phyloP scores from a whole-genome alignment of 2,329 filamentous ascomycete genomes.

The Gliomastix tumulicola region DNA sequence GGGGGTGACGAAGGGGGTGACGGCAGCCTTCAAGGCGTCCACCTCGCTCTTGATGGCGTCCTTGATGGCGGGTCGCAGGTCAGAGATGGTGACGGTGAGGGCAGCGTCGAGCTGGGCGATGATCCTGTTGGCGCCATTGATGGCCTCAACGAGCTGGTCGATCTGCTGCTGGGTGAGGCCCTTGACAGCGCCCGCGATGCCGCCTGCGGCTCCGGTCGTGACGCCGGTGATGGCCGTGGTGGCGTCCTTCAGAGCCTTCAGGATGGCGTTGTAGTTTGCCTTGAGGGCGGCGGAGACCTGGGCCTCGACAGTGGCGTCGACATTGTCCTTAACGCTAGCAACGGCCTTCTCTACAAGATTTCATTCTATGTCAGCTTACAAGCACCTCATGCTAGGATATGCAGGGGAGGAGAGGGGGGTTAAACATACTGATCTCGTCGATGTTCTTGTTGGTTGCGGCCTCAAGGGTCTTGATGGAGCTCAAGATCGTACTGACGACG shows the following conservation, averaged over 20 bases:
- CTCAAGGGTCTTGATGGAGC: constrained; percentile 3
- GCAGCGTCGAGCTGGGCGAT: neutral
- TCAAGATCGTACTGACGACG: constrained; percentile 1
- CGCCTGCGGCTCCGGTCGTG: neutral
- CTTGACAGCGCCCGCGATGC: neutral
- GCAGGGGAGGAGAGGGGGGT: neutral
- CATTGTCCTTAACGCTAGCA: neutral
- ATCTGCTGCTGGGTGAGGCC: constrained; percentile 2
- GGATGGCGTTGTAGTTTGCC: constrained; percentile 2
- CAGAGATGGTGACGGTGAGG: neutral
- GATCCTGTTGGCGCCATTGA: neutral
- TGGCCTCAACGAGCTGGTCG: constrained; percentile 1
- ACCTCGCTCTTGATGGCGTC: constrained; percentile 1
- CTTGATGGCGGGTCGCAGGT: neutral
- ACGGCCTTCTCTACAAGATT: constrained; percentile 1
- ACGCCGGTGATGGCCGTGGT: neutral
- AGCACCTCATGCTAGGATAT: neutral
- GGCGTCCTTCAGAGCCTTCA: neutral
- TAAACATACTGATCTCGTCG: constrained; percentile 3
- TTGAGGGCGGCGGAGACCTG: too few species aligned
- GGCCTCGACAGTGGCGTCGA: neutral
- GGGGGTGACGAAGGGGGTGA: constrained; percentile 1
- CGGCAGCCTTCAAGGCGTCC: neutral
- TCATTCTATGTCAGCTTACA: too few species aligned
- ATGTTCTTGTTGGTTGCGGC: constrained; percentile 1